Conservation (phyloP, 2,329 filamentous ascomycete genomes). For the Fusarium bulbicola region DNA sequence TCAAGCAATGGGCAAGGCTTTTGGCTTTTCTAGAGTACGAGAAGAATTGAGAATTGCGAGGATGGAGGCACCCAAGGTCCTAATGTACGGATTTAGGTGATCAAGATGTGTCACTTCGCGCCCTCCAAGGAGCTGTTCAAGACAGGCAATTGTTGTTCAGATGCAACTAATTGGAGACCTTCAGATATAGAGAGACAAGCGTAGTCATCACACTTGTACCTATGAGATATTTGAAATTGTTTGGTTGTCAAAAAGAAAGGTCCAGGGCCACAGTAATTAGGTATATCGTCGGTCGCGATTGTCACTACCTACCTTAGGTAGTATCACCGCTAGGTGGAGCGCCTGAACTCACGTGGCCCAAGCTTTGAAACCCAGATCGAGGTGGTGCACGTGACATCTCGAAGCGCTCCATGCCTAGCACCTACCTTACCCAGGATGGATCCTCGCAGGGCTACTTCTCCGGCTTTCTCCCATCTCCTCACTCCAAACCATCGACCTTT, state of each 20-base stretch:
- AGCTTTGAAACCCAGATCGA: constrained; percentile 10
- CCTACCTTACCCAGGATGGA: not conserved
- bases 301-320: not conserved
- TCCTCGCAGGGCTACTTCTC: constrained; percentile 38
- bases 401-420: constrained; percentile 7
- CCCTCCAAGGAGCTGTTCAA: not conserved
- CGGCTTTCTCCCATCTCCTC: constrained; percentile 40
- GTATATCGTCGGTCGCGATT: not conserved
- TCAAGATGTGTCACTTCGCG: not conserved
- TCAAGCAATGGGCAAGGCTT: not conserved
- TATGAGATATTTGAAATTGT: not conserved
- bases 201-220: not conserved
- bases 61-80: not conserved
- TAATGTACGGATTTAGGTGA: not conserved
- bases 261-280: not conserved
- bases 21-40: not conserved
- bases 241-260: not conserved
- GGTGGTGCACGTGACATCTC: constrained; percentile 22
- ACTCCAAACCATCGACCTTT: constrained; percentile 32
- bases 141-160: not conserved
- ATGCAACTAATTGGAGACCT: not conserved
- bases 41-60: not conserved
- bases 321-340: not conserved
- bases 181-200: not conserved
- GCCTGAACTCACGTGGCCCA: constrained; percentile 1